A percentile compares a stretch with the other conserved stretches of the same genome.
Evolutionary conservation across 768 basidiomycete genomes (phyloP).

Genomic region (Suillus luteus): DNA sequence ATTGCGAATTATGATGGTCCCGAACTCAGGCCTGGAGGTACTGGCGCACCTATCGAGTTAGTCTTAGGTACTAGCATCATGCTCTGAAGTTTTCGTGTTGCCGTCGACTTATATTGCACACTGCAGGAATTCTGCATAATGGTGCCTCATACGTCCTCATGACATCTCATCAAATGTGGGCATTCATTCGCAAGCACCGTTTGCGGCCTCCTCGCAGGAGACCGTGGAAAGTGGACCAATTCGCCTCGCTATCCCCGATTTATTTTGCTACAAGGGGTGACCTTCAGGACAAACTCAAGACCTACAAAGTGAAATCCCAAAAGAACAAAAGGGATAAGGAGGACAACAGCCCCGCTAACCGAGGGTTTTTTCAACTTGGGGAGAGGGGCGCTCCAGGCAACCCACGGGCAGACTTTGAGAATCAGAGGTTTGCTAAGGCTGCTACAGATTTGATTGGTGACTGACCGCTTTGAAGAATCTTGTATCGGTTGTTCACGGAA

Average conservation of each 20-base stretch:
- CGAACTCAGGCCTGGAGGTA: slow-evolving; percentile 29
- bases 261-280: slow-evolving; percentile 36
- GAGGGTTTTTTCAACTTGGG: slow-evolving; percentile 29
- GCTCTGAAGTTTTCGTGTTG: background rate
- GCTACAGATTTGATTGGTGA: background rate
- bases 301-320: slow-evolving; percentile 42
- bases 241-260: slow-evolving; percentile 52
- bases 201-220: slow-evolving; percentile 18
- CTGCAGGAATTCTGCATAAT: slow-evolving; percentile 42
- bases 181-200: slow-evolving; percentile 23
- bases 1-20: slow-evolving; percentile 33
- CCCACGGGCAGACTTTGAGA: slow-evolving; percentile 47
- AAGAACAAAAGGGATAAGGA: slow-evolving; percentile 26
- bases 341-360: slow-evolving; percentile 48
- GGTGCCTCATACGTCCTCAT: slow-evolving; percentile 51
- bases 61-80: slow-evolving; percentile 39
- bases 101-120: background rate
- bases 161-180: slow-evolving; percentile 33
- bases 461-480: slow-evolving; percentile 23
- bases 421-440: slow-evolving; percentile 40
- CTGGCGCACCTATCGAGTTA: slow-evolving; percentile 40
- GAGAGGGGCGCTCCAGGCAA: slow-evolving; percentile 16
- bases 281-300: slow-evolving; percentile 40
- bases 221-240: slow-evolving; percentile 27
- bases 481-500: slow-evolving; percentile 34